A percentile compares a stretch with the other conserved stretches of the same genome.
These are phyloP conservation scores for Talaromyces sp. DNA, from an alignment of 2,329 filamentous ascomycete genomes.

Conservation along the genomic window DNA sequence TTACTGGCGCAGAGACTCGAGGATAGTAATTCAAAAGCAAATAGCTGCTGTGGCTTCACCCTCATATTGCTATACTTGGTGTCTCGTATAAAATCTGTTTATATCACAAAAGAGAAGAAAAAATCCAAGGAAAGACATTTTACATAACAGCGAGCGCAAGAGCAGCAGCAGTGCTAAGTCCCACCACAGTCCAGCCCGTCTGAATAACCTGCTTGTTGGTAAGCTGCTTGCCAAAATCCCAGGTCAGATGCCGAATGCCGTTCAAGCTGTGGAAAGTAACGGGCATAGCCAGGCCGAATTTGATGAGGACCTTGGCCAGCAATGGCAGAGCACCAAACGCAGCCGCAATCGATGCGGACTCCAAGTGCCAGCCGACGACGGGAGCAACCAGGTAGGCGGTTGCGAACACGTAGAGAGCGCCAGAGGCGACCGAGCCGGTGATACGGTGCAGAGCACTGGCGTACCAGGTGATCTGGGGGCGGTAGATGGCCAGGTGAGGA, in stretches of 20 bases:
- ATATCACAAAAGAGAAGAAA: slow-evolving; percentile 13
- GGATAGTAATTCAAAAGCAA: neutral
- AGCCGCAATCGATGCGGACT: slow-evolving; percentile 58
- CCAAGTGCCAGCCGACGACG: slow-evolving; percentile 64
- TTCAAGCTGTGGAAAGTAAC: slow-evolving; percentile 66
- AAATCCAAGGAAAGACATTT: slow-evolving; percentile 27
- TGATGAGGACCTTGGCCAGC: slow-evolving; percentile 53
- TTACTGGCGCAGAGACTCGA: neutral
- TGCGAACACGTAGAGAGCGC: slow-evolving; percentile 72
- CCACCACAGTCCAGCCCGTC: slow-evolving; percentile 60
- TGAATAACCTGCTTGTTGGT: slow-evolving; percentile 59
- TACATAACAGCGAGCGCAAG: slow-evolving; percentile 42
- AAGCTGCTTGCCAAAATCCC: slow-evolving; percentile 60
- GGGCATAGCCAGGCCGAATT: slow-evolving; percentile 54
- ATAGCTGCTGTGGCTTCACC: neutral
- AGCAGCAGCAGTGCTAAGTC: slow-evolving; percentile 47
- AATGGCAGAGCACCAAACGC: slow-evolving; percentile 58
- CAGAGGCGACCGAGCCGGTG: slow-evolving; percentile 69
- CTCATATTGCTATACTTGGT: neutral
- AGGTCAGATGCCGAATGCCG: slow-evolving; percentile 65
- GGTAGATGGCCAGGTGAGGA: slow-evolving; percentile 83
- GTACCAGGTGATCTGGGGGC: slow-evolving; percentile 79
- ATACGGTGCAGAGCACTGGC: slow-evolving; percentile 71
- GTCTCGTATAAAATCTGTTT: slow-evolving; percentile 16
- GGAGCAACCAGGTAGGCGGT: slow-evolving; percentile 76